phyloP scores from a whole-genome alignment of 164 flowering plant species.

The Umbilicus rupestris region DNA sequence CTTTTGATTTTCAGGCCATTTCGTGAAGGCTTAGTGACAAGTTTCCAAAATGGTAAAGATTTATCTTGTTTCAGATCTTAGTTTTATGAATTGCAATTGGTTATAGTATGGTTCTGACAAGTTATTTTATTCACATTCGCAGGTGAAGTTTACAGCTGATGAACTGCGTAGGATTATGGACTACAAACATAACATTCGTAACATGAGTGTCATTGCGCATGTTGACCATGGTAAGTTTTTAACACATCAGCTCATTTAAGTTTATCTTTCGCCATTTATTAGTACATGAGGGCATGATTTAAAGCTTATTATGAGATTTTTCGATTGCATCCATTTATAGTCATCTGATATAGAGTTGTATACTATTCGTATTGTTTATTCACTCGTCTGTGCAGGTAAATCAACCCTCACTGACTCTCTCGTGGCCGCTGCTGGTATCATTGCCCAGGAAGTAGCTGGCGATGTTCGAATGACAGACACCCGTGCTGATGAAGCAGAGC shows the following conservation, averaged over 20 bases:
- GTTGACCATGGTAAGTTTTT: neutral
- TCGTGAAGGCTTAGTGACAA: neutral
- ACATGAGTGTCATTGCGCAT: constrained; percentile 1
- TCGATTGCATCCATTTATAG: too few species aligned
- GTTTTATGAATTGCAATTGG: neutral
- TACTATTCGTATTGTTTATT: neutral
- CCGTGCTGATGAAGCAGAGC: constrained; percentile 57
- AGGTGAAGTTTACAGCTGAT: constrained; percentile 3
- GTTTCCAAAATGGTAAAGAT: neutral
- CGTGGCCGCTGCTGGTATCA: constrained; percentile 51
- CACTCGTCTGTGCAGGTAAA: neutral
- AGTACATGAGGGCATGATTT: too few species aligned
- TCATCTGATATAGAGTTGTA: neutral
- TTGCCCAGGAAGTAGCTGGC: constrained; percentile 56
- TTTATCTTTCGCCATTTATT: too few species aligned
- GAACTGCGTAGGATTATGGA: neutral
- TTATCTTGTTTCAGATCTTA: neutral
- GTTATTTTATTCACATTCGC: neutral
- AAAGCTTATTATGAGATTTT: too few species aligned
- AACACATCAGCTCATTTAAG: too few species aligned
- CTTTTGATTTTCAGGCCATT: neutral
- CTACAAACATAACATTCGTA: constrained; percentile 2
- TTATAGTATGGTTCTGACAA: neutral
- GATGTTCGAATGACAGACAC: constrained; percentile 58
- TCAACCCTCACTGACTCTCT: constrained; percentile 54